These are phyloP conservation scores for Maudiozyma pseudohumilis DNA, from an alignment of 805 yeast genomes.

Conservation along the genomic window DNA sequence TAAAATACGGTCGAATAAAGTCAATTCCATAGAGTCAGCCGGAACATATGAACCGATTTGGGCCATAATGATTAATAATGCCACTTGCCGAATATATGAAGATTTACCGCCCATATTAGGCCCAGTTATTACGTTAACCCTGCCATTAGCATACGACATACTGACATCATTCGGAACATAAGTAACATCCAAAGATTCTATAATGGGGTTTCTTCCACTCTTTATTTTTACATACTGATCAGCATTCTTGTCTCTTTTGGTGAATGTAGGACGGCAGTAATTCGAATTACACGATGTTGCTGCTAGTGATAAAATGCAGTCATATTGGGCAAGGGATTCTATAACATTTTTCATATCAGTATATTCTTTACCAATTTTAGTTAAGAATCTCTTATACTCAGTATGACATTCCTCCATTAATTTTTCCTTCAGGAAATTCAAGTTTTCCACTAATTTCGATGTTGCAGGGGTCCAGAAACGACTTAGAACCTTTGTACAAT, in stretches of 20 bases:
- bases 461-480: slow-evolving; percentile 63
- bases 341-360: slow-evolving; percentile 36
- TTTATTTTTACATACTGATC: slow-evolving; percentile 40
- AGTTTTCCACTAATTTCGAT: slow-evolving; percentile 38
- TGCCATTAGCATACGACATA: slow-evolving; percentile 37
- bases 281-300: slow-evolving; percentile 42
- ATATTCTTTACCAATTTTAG: slow-evolving; percentile 31
- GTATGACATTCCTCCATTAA: slow-evolving; percentile 18
- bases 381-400: slow-evolving; percentile 29
- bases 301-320: slow-evolving; percentile 58
- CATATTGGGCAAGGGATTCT: slow-evolving; percentile 43
- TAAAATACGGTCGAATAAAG: slow-evolving; percentile 52
- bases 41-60: slow-evolving; percentile 50
- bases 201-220: slow-evolving; percentile 58
- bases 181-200: slow-evolving; percentile 38
- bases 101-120: slow-evolving; percentile 60
- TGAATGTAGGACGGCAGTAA: slow-evolving; percentile 43
- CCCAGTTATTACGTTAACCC: slow-evolving; percentile 55
- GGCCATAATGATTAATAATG: slow-evolving; percentile 40
- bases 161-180: slow-evolving; percentile 61
- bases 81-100: slow-evolving; percentile 43
- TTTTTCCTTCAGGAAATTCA: slow-evolving; percentile 54
- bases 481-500: slow-evolving; percentile 56
- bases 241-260: slow-evolving; percentile 19
- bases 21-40: slow-evolving; percentile 43